phyloP scores from a whole-genome alignment of 2,329 filamentous ascomycete genomes.

The Talaromyces sp. region DNA sequence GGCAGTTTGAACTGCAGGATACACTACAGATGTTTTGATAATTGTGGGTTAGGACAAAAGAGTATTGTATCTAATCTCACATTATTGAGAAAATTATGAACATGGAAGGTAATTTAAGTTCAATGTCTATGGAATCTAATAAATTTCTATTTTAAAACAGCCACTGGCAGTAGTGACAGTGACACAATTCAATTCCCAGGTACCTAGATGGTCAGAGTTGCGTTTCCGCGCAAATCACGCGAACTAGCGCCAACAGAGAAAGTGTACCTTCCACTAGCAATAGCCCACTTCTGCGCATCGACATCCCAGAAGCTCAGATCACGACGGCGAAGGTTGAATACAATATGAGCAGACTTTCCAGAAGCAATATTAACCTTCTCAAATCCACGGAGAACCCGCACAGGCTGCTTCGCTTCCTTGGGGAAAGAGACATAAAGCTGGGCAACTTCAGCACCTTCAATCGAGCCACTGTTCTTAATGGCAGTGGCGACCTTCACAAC shows the following conservation, averaged over 20 bases:
- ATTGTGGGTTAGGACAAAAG: no score
- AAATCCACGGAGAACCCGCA: conserved; percentile 63
- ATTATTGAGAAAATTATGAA: no score
- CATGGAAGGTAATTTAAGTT: no score
- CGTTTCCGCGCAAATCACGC: conserved; percentile 21
- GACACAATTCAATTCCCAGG: no score
- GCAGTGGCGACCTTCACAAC: conserved; percentile 52
- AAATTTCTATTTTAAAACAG: no score
- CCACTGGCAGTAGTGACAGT: no score
- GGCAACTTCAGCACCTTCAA: conserved; percentile 69
- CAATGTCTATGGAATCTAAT: no score
- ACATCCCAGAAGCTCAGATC: conserved; percentile 37
- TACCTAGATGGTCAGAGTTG: background rate
- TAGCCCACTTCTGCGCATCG: conserved; percentile 37
- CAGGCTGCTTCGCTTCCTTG: conserved; percentile 40
- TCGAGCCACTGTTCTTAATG: conserved; percentile 70
- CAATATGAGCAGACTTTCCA: background rate
- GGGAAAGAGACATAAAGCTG: conserved; percentile 51
- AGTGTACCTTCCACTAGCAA: conserved; percentile 25
- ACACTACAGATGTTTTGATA: background rate
- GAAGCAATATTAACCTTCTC: conserved; percentile 53
- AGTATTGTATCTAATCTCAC: no score
- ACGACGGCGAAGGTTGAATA: conserved; percentile 12
- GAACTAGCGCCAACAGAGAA: conserved; percentile 31
- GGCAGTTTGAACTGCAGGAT: conserved; percentile 7